Evolutionary conservation across 2,329 filamentous ascomycete genomes (phyloP).

Genomic region (Colletotrichum lentis): DNA sequence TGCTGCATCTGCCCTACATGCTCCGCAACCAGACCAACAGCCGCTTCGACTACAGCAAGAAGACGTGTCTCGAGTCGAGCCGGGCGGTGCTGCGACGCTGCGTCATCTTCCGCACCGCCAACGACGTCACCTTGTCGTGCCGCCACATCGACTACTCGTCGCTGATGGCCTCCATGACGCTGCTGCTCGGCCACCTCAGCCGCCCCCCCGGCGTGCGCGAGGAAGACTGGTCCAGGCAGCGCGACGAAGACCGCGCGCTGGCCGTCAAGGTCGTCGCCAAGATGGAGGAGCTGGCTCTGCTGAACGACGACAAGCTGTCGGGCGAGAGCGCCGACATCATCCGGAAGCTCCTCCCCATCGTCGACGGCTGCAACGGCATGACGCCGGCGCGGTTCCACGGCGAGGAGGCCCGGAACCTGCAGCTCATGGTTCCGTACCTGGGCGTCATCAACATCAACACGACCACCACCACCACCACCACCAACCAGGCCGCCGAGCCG

Average conservation of each 20-base stretch:
- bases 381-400: constrained; percentile 27
- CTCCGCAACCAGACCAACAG: constrained; percentile 51
- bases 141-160: constrained; percentile 62
- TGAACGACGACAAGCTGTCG: constrained; percentile 53
- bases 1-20: constrained; percentile 65
- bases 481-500: constrained; percentile 7
- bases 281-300: constrained; percentile 50
- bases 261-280: constrained; percentile 46
- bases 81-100: constrained; percentile 61
- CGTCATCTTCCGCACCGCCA: constrained; percentile 54
- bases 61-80: constrained; percentile 58
- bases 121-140: constrained; percentile 51
- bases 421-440: constrained; percentile 56
- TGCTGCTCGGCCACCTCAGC: constrained; percentile 60
- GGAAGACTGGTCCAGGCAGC: constrained; percentile 41
- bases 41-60: constrained; percentile 58
- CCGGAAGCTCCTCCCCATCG: constrained; percentile 53
- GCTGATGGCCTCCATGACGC: constrained; percentile 59
- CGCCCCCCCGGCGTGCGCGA: constrained; percentile 19
- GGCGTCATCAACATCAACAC: constrained; percentile 56
- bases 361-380: constrained; percentile 41
- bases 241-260: constrained; percentile 49
- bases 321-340: constrained; percentile 55
- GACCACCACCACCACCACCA: too few relatives aligned
- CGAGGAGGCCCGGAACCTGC: constrained; percentile 42